Evolutionary conservation across 2,329 filamentous ascomycete genomes (phyloP).

Genomic region (Myriosclerotinia duriaeana): DNA sequence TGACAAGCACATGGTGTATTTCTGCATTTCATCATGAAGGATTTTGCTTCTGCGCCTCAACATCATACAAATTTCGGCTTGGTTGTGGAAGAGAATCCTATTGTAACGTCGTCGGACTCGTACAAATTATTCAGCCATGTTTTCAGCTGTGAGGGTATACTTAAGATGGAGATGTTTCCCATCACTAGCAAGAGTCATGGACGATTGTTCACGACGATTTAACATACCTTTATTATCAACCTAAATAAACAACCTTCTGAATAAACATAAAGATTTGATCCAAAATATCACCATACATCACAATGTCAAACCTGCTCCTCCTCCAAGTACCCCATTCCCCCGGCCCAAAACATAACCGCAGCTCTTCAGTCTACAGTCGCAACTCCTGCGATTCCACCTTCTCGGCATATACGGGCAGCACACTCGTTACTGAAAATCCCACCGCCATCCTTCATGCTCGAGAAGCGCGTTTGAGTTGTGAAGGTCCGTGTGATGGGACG

Average conservation of each 20-base stretch:
- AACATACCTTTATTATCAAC: neutral
- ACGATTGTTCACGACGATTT: neutral
- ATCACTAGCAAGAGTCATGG: neutral
- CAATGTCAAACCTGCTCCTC: neutral
- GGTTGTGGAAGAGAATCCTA: constrained; percentile 7
- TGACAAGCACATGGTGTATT: neutral
- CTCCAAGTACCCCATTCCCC: constrained; percentile 1
- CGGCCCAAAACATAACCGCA: constrained; percentile 7
- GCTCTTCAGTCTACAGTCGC: constrained; percentile 17
- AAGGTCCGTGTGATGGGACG: constrained; percentile 16
- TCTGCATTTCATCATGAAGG: constrained; percentile 6
- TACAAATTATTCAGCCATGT: neutral
- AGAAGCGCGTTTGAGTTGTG: neutral
- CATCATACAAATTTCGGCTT: constrained; percentile 15
- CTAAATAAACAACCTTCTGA: neutral
- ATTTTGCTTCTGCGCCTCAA: constrained; percentile 20
- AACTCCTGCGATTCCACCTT: constrained; percentile 17
- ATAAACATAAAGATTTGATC: neutral
- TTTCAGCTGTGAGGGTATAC: constrained; percentile 9
- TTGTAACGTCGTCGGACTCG: constrained; percentile 6
- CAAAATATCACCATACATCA: neutral
- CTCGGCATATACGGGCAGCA: neutral
- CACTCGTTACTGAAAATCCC: neutral
- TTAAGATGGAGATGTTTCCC: constrained; percentile 11
- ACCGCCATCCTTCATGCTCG: neutral